phyloP scores from a whole-genome alignment of 345 rosid genomes.

The Eucalyptus coolabah region DNA sequence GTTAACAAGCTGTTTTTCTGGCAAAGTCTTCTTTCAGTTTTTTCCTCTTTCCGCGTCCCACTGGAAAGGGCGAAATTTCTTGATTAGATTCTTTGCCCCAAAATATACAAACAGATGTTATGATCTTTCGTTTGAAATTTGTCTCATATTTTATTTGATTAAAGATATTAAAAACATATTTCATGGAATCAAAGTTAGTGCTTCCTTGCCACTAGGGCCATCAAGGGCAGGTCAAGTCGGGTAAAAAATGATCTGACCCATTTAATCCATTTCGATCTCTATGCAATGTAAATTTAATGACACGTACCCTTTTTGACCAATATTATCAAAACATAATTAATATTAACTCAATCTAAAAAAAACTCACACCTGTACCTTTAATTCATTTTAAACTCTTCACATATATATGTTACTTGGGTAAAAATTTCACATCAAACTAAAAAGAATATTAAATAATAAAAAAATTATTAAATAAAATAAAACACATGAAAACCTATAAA shows the following conservation, averaged over 20 bases:
- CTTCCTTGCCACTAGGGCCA: background rate
- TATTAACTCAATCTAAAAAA: background rate
- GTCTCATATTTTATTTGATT: background rate
- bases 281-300: too few species aligned
- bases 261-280: too few species aligned
- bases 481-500: background rate
- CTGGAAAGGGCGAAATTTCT: background rate
- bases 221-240: fast-evolving
- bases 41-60: background rate
- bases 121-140: background rate
- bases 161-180: background rate
- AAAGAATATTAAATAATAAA: background rate
- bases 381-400: fast-evolving
- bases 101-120: background rate
- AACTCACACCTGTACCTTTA: background rate
- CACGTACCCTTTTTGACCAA: fast-evolving
- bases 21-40: background rate
- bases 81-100: background rate
- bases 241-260: background rate
- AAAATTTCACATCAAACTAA: too few species aligned
- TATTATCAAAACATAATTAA: background rate
- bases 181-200: background rate
- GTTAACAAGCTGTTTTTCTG: background rate
- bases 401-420: background rate
- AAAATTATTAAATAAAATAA: too few species aligned